A percentile compares a stretch with the other conserved stretches of the same genome.
These are phyloP conservation scores for Lantana camara DNA, from an alignment of 257 asterid genomes.

Conservation along the genomic window DNA sequence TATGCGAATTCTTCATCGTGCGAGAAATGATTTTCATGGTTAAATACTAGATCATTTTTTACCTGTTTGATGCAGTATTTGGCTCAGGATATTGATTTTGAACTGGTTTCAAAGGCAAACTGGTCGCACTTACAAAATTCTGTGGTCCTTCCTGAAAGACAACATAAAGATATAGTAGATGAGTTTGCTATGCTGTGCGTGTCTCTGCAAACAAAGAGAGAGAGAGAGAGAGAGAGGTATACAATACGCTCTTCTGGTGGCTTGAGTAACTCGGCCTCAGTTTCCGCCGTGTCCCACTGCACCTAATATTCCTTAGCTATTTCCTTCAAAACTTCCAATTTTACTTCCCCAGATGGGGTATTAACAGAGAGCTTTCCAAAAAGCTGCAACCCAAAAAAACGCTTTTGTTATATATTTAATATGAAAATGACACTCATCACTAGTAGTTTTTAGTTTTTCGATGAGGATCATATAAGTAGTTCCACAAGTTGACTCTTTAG, in stretches of 20 bases:
- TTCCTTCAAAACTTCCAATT: conserved; percentile 84
- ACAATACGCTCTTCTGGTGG: conserved; percentile 90
- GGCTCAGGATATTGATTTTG: conserved; percentile 46
- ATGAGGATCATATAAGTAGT: no score
- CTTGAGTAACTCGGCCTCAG: conserved; percentile 85
- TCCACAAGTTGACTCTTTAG: no score
- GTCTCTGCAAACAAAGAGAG: conserved; percentile 16
- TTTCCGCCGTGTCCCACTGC: conserved; percentile 82
- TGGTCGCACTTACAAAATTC: conserved; percentile 68
- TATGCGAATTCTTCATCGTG: no score
- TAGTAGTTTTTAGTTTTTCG: no score
- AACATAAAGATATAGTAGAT: background rate
- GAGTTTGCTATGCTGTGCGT: background rate
- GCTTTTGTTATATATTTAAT: background rate
- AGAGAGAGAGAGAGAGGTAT: conserved; percentile 26
- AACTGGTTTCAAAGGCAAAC: conserved; percentile 64
- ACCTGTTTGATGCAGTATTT: conserved; percentile 51
- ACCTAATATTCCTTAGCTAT: conserved; percentile 94
- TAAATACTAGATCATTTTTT: conserved; percentile 14
- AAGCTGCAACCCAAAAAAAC: conserved; percentile 49
- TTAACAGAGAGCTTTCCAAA: conserved; percentile 93
- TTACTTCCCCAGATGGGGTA: conserved; percentile 85
- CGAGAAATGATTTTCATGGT: background rate
- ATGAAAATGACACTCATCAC: no score
- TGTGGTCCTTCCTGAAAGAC: conserved; percentile 71